Evolutionary conservation across 352 stramenopile species (phyloP), one percentile per base, ranked within the genome.

Genomic region (Phytophthora hibernalis): DNA sequence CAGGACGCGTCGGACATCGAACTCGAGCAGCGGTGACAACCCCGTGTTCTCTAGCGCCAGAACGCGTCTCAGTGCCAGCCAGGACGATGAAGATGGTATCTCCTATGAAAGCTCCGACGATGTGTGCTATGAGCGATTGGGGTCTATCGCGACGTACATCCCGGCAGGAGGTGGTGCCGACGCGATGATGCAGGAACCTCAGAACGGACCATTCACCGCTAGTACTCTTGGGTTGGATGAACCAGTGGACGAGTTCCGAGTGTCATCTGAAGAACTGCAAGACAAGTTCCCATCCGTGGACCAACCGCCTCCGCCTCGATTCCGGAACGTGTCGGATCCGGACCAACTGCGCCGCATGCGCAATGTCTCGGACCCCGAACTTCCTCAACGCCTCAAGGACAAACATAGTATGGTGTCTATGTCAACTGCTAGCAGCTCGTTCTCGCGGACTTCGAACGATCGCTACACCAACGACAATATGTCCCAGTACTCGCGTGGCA

Each of bases 401-500:
- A 74, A 82, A 38, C 60, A 79, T 56, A 77, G 68, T 43, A 74
- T 77, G 50, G 67, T 82, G 52, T 89, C 80, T 13, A 81, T 88
- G 68, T 90, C 82, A n/a, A 87, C 76, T 7, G 67, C 68, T 1
- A 89, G 80, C 57, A 90, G 80, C 47, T 80, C 80, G 12, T 85
- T 87, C 43, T 79, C 71, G 22, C 67, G 67, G 28, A 71, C 71
- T 2, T 79, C 71, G 5, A 40, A 78, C 21, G 70, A 78, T 49
- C 66, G 61, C n/a, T 70, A 55, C 11, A 64, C 59, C 10, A 75
- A 72, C 50, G 71, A 79, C 40, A 79, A 56, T 15, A 68, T 44
- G 15, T 79, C 67, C 5, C 67, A 76, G 40, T 76, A 71, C 43
- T 79, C 62, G 6, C 71, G 67, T 16, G 62, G 62, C 18, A 79